Percentiles rank a stretch among this genome's conserved stretches.
phyloP scores from a whole-genome alignment of 164 flowering plant genomes.

The Taxillus chinensis region DNA sequence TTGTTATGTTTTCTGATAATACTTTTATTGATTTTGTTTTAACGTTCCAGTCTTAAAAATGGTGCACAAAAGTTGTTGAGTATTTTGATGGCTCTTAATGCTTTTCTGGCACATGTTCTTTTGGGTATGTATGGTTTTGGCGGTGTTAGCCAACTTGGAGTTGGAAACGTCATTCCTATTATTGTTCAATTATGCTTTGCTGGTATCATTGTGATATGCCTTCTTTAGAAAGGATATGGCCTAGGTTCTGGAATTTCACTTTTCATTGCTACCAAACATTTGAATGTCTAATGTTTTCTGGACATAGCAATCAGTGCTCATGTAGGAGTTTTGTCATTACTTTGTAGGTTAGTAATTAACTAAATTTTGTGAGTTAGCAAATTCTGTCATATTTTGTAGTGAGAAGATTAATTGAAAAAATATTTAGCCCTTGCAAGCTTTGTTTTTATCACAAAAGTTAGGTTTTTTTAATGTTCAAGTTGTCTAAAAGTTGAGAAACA shows the following conservation, averaged over 20 bases:
- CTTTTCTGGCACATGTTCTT: slow-evolving; percentile 62
- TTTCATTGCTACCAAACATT: slow-evolving; percentile 66
- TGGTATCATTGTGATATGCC: slow-evolving; percentile 64
- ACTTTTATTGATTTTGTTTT: too few species aligned
- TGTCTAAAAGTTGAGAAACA: too few species aligned
- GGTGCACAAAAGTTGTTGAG: slow-evolving; percentile 71
- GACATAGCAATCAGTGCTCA: too few species aligned
- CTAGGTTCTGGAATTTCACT: slow-evolving; percentile 64
- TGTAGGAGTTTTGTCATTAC: too few species aligned
- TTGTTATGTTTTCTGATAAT: too few species aligned
- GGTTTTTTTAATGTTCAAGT: too few species aligned
- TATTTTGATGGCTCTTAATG: slow-evolving; percentile 50
- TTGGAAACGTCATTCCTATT: slow-evolving; percentile 58
- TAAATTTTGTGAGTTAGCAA: too few species aligned
- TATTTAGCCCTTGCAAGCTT: slow-evolving; percentile 40
- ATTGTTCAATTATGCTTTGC: slow-evolving; percentile 60
- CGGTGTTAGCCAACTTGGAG: slow-evolving; percentile 63
- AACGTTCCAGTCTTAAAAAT: slow-evolving; percentile 44
- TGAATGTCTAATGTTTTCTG: too few species aligned
- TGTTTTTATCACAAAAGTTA: too few species aligned
- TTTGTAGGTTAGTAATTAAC: too few species aligned
- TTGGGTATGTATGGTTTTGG: slow-evolving; percentile 78
- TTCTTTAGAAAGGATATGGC: slow-evolving; percentile 66
- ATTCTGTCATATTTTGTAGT: slow-evolving; percentile 23
- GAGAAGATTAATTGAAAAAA: slow-evolving; percentile 66